Conservation (phyloP, 164 flowering plant genomes). For the Sextonia rubra region DNA sequence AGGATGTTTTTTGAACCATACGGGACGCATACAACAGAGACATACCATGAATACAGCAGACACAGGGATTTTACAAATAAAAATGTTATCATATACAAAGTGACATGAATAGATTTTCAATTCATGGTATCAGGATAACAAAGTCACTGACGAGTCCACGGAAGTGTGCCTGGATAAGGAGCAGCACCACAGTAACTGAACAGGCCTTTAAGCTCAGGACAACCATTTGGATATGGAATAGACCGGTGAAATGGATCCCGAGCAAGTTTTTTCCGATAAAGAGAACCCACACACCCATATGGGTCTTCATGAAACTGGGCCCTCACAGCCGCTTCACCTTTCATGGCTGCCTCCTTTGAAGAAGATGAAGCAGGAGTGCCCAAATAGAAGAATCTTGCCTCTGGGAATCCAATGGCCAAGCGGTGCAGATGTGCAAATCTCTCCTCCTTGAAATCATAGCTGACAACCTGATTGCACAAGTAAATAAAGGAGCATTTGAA, state of each 20-base stretch:
- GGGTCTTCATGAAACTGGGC: constrained; percentile 82
- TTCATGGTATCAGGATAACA: no score
- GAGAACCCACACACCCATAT: constrained; percentile 74
- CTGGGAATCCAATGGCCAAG: constrained; percentile 82
- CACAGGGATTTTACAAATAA: no score
- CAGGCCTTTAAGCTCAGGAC: constrained; percentile 71
- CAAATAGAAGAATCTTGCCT: constrained; percentile 59
- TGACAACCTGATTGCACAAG: constrained; percentile 58
- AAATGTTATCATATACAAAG: no score
- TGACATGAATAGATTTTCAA: no score
- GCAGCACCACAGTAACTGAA: constrained; percentile 72
- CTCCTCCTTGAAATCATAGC: constrained; percentile 91
- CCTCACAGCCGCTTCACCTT: constrained; percentile 82
- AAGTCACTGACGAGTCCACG: constrained; percentile 37
- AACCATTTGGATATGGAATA: constrained; percentile 86
- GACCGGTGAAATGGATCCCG: constrained; percentile 94
- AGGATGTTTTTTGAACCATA: no score
- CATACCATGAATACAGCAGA: no score
- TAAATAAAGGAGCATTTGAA: background rate
- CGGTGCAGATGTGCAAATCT: constrained; percentile 81
- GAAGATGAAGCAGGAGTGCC: constrained; percentile 76
- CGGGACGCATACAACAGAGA: no score
- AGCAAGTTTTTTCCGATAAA: constrained; percentile 58
- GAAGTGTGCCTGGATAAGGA: constrained; percentile 60
- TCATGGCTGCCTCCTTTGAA: constrained; percentile 61